Conservation (phyloP, 768 basidiomycete species). For the Suillus subalutaceus region DNA sequence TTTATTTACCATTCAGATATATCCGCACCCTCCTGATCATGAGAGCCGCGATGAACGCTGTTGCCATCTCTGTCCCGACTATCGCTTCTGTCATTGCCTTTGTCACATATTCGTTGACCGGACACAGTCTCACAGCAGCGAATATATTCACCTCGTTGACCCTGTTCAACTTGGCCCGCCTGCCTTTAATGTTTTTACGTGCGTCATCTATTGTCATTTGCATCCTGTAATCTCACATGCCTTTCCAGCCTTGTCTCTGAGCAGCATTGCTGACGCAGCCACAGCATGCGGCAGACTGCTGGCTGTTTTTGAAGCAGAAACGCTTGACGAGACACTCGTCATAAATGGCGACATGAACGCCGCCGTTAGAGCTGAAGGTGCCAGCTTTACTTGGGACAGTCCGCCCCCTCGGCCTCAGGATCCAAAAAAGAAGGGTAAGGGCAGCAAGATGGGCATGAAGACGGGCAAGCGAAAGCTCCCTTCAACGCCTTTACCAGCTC, state of each 20-base stretch:
- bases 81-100: constrained; percentile 80
- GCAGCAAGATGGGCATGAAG: constrained; percentile 14
- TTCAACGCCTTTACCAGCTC: constrained; percentile 29
- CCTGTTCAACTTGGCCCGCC: constrained; percentile 79
- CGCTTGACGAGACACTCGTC: constrained; percentile 57
- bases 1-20: constrained; percentile 40
- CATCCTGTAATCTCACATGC: constrained; percentile 13
- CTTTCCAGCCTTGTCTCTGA: constrained; percentile 63
- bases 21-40: constrained; percentile 69
- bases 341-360: constrained; percentile 57
- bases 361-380: constrained; percentile 70
- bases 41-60: constrained; percentile 66
- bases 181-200: constrained; percentile 79
- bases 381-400: constrained; percentile 87
- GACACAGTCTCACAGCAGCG: constrained; percentile 68
- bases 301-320: constrained; percentile 85
- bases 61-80: constrained; percentile 72
- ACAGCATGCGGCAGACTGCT: constrained; percentile 80
- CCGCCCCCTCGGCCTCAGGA: constrained; percentile 55
- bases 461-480: constrained; percentile 17
- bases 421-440: constrained; percentile 18
- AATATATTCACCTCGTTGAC: constrained; percentile 84
- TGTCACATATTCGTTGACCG: constrained; percentile 74
- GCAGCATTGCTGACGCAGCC: constrained; percentile 80
- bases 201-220: constrained; percentile 17